phyloP scores from a whole-genome alignment of 163 green algal genomes.

The Prototheca wickerhamii region DNA sequence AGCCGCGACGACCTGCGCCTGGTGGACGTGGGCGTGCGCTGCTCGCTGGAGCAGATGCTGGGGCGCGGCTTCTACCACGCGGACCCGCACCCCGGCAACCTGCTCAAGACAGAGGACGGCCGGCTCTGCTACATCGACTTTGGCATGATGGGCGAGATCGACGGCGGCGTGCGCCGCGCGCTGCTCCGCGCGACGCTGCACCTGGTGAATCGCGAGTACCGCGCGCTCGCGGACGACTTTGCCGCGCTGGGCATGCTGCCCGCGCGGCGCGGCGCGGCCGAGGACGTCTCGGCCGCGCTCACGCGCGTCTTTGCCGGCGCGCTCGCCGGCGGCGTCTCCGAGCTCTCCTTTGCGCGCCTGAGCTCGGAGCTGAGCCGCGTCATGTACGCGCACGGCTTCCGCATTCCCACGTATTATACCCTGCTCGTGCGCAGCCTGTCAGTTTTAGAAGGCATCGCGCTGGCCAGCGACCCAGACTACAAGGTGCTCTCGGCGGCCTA shows the following conservation, averaged over 20 bases:
- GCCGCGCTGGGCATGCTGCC: slow-evolving; percentile 76
- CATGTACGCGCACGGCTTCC: slow-evolving; percentile 69
- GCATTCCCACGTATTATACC: slow-evolving; percentile 86
- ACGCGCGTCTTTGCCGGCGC: slow-evolving; percentile 72
- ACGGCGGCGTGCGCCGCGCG: slow-evolving; percentile 34
- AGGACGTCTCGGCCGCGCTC: slow-evolving; percentile 13
- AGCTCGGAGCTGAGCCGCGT: slow-evolving; percentile 49
- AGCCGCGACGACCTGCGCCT: slow-evolving; percentile 69
- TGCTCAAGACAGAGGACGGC: slow-evolving; percentile 65
- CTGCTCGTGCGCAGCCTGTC: slow-evolving; percentile 76
- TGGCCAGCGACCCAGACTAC: slow-evolving; percentile 78
- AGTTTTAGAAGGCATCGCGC: slow-evolving; percentile 87
- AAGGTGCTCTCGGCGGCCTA: slow-evolving; percentile 83
- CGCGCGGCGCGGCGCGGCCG: slow-evolving; percentile 23
- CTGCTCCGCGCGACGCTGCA: slow-evolving; percentile 79
- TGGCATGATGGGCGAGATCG: slow-evolving; percentile 48
- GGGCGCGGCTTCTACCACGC: slow-evolving; percentile 23
- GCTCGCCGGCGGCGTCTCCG: slow-evolving; percentile 59
- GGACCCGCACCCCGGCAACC: slow-evolving; percentile 69
- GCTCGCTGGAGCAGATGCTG: slow-evolving; percentile 78
- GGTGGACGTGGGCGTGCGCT: slow-evolving; percentile 85
- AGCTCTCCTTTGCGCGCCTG: slow-evolving; percentile 72
- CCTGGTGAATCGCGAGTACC: slow-evolving; percentile 69
- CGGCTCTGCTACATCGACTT: slow-evolving; percentile 84
- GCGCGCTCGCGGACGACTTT: slow-evolving; percentile 67